Evolutionary conservation across 208 protist species (phyloP), one percentile per base, ranked within the genome.

Genomic region (Wallacemonas sp.): DNA sequence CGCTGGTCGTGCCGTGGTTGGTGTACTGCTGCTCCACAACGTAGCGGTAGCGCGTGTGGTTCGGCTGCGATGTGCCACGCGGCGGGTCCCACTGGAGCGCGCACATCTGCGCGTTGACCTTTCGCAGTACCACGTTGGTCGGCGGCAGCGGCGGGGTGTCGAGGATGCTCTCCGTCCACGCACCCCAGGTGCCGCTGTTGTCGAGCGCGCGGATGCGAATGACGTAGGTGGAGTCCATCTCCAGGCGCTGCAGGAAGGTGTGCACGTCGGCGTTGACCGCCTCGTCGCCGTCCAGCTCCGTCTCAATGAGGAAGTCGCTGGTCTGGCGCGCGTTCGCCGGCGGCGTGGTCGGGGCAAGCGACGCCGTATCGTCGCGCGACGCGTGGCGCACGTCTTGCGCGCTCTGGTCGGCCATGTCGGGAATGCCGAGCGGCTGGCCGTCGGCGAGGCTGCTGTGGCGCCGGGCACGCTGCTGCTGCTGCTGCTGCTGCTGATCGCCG

Each of bases 191-290:
- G 22, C 79, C 84, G 46, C 67, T 67, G 20, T 74, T 77, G 73
- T 97, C 93, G 78, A 93, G 80, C 4, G 89, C 85, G 16, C 89
- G 87, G 10, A 92, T 72, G 3, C 70, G 77, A 12, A 87, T 79
- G 12, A 82, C 59, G 70, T 96, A 97, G 1, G 45, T 67, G 11
- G 86, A 92, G 67, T 86, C 78, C 31, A 76, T 68, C 20, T 76
- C 74, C 20, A 97, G 76, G 0, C 61, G 67, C 50, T 80, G 71
- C 41, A 86, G 18, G 18, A 64, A 52, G 39, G 64, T 81, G 29
- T 59, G 62, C 3, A 57, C 72, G n/a, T 68, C 67, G 25, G 38
- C 54, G 54, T 62, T 55, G 32, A 42, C 29, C 10, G 39, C 25
- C n/a, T 67, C 57, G 49, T 44, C 62, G 49, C 63, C 54, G 29